Percentiles rank a stretch among this genome's conserved stretches.
Evolutionary conservation across 202 grass and related monocot species (phyloP).

Genomic region (Hordeum pubiflorum): DNA sequence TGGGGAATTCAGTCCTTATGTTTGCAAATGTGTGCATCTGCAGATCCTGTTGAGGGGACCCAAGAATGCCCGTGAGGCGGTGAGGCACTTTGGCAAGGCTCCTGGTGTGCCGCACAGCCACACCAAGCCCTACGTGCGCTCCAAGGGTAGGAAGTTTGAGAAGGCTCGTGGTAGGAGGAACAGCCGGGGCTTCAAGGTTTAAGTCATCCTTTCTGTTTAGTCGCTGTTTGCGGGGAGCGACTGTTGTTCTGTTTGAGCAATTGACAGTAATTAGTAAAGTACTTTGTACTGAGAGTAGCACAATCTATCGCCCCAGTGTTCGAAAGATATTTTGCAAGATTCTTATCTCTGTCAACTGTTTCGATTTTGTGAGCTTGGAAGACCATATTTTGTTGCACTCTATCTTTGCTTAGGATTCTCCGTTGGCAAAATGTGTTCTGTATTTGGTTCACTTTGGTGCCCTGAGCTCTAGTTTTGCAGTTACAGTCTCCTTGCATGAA

Average conservation of each 20-base stretch:
- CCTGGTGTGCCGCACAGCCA: slow-evolving; percentile 84
- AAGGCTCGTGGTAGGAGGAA: slow-evolving; percentile 75
- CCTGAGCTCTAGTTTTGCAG: too few relatives aligned
- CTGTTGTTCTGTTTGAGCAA: slow-evolving; percentile 25
- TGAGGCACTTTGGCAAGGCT: slow-evolving; percentile 74
- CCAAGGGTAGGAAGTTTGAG: slow-evolving; percentile 86
- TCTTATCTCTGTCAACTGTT: not conserved
- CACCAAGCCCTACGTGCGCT: slow-evolving; percentile 74
- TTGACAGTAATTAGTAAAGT: slow-evolving; percentile 33
- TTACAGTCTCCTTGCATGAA: too few relatives aligned
- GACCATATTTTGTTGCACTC: slow-evolving; percentile 18
- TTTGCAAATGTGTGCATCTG: not conserved
- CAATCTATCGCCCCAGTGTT: slow-evolving; percentile 13
- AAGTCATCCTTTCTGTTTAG: not conserved
- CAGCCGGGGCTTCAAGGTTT: slow-evolving; percentile 82
- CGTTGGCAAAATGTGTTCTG: not conserved
- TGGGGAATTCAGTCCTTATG: not conserved
- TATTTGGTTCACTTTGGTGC: too few relatives aligned
- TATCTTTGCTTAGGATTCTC: not conserved
- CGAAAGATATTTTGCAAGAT: slow-evolving; percentile 23
- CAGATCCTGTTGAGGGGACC: slow-evolving; percentile 62
- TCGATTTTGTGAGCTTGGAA: not conserved
- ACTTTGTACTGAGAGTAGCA: slow-evolving; percentile 29
- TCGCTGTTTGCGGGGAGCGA: not conserved
- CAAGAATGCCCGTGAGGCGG: slow-evolving; percentile 80